A percentile compares a stretch with the other conserved stretches of the same genome.
Conservation (phyloP, 768 basidiomycete genomes). For the Tulasnella sp. region DNA sequence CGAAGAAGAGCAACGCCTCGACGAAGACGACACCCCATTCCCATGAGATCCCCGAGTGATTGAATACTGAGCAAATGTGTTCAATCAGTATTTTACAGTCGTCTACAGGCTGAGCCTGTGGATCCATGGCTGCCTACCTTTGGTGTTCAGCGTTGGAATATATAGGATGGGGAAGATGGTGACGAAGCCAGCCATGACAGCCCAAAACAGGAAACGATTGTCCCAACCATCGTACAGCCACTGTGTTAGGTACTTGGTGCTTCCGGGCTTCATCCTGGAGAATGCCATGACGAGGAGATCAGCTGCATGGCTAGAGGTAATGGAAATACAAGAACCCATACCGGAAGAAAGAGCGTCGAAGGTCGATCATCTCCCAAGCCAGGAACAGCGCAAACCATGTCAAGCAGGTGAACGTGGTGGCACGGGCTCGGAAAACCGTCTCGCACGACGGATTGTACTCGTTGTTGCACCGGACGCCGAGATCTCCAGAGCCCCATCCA, state of each 20-base stretch:
- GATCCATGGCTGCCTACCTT: not conserved
- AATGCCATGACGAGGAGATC: not conserved
- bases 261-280: slow-evolving; percentile 36
- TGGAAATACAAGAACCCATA: slow-evolving; percentile 30
- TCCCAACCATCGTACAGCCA: slow-evolving; percentile 37
- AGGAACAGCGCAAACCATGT: slow-evolving; percentile 33
- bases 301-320: not conserved
- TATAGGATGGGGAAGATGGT: slow-evolving; percentile 42
- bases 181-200: slow-evolving; percentile 38
- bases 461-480: slow-evolving; percentile 40
- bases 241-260: slow-evolving; percentile 37
- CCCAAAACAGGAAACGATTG: slow-evolving; percentile 41
- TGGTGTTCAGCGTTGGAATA: slow-evolving; percentile 39
- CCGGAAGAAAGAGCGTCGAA: slow-evolving; percentile 37
- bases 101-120: not conserved
- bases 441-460: slow-evolving; percentile 37
- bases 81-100: not conserved
- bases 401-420: slow-evolving; percentile 39
- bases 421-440: slow-evolving; percentile 42
- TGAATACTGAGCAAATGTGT: slow-evolving; percentile 37
- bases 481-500: slow-evolving; percentile 35
- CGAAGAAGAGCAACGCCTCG: slow-evolving; percentile 33
- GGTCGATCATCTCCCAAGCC: slow-evolving; percentile 35
- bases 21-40: slow-evolving; percentile 43
- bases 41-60: slow-evolving; percentile 39